Base-by-base conservation (phyloP, 2,329 filamentous ascomycete species). In the Cercospora citrullina region DNA sequence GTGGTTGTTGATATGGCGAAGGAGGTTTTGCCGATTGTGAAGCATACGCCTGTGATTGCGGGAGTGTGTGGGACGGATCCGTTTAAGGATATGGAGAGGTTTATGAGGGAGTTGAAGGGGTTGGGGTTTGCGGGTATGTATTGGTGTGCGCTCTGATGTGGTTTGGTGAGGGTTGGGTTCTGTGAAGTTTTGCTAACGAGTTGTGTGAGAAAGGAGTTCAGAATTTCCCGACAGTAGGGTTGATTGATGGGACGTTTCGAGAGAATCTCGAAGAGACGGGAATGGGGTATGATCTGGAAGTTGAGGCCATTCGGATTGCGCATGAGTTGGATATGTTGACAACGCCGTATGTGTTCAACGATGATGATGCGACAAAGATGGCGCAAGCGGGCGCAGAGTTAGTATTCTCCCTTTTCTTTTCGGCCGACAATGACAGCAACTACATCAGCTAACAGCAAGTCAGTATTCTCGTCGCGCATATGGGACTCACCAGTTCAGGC, bases 21-120 rank as follows among this genome's bases (percentile, higher is more conserved):
- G 12, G 90, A 91, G 78, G 86, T 91, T 2, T 82, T 92, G 1
- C 89, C 89, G 0, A 80, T 91, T 1, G 87, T 91, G 21, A 80
- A 85, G 58, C 80, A 84, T 28, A 89, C 88, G 0, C 89, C 89
- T 1, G 89, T 92, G 4, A 82, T 92, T 0, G 89, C 90, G 1
- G 90, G 90, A 1, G 87, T 92, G 21, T 92, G 90, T 74, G 89
- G 85, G 12, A 90, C 89, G 0, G 90, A 92, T 69, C 90, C 89
- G 0, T 91, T 91, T 78, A 84, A 87, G 31, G 81, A 85, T 66
- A 90, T 91, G 76, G 79, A 83, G 2, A 74, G 78, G 5, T 91
- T 92, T 73, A 81, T 91, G 16, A 75, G 77, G 18, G 84, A 91
- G 74, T 80, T 92, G 39, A 84, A 85, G 64, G 83, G 84, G 1